A percentile compares a stretch with the other conserved stretches of the same genome.
These are phyloP conservation scores for Brasilioporus rufonigricans DNA, from an alignment of 768 basidiomycete genomes.

Conservation along the genomic window DNA sequence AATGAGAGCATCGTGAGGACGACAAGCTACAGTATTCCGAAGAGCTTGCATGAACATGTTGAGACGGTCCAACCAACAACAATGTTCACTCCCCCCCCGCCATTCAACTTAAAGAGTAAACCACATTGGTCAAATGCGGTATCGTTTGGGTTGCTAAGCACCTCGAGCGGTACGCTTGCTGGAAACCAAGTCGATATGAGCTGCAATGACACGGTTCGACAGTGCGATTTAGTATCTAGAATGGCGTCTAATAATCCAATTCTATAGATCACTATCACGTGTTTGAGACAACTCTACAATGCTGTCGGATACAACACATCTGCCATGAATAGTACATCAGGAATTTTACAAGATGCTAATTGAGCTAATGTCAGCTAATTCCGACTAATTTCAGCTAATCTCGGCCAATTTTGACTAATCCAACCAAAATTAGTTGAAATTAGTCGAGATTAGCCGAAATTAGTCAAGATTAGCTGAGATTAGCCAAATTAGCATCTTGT, in stretches of 20 bases:
- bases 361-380: no score
- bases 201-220: constrained; percentile 40
- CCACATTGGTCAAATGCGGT: constrained; percentile 30
- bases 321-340: constrained; percentile 37
- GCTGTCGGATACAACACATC: constrained; percentile 44
- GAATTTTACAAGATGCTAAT: no score
- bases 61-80: constrained; percentile 75
- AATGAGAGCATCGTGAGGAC: constrained; percentile 62
- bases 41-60: constrained; percentile 54
- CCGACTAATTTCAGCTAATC: no score
- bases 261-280: constrained; percentile 46
- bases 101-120: constrained; percentile 41
- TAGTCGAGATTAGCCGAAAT: no score
- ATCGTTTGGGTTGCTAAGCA: neutral
- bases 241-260: neutral
- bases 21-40: constrained; percentile 66
- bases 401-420: no score
- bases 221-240: neutral
- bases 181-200: constrained; percentile 43
- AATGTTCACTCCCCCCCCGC: constrained; percentile 52
- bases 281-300: constrained; percentile 57
- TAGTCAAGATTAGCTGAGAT: no score
- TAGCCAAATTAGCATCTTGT: no score
- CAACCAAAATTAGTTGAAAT: no score
- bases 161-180: constrained; percentile 20